phyloP scores from a whole-genome alignment of 768 basidiomycete genomes.

The Boletellus ananiceps region DNA sequence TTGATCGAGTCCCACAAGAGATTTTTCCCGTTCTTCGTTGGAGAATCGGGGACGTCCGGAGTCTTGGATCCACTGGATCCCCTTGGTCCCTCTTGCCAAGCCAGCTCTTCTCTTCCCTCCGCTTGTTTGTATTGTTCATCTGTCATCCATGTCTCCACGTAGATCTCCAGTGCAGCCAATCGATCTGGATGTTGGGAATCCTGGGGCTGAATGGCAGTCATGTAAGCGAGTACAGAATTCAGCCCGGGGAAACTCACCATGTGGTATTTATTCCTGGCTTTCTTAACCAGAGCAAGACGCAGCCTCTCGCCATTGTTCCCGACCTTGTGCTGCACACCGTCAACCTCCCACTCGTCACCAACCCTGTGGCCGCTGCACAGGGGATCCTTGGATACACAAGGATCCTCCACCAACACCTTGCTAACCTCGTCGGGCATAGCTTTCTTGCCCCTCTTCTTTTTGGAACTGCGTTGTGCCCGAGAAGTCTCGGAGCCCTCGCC shows the following conservation, averaged over 20 bases:
- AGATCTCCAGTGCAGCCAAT: constrained; percentile 61
- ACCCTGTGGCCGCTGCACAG: constrained; percentile 54
- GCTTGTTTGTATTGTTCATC: constrained; percentile 68
- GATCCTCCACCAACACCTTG: constrained; percentile 49
- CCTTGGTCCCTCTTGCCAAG: constrained; percentile 61
- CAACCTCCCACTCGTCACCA: constrained; percentile 74
- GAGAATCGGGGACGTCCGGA: constrained; percentile 37
- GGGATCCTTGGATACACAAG: constrained; percentile 43
- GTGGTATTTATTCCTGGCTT: constrained; percentile 59
- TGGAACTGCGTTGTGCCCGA: constrained; percentile 18
- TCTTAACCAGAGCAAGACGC: constrained; percentile 67
- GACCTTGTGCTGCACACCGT: constrained; percentile 68
- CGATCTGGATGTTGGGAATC: constrained; percentile 79
- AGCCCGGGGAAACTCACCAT: constrained; percentile 53
- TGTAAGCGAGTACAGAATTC: constrained; percentile 8
- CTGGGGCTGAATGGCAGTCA: constrained; percentile 48
- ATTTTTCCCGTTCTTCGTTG: constrained; percentile 51
- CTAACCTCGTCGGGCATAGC: constrained; percentile 36
- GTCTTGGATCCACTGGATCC: constrained; percentile 41
- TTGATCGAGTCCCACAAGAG: constrained; percentile 65
- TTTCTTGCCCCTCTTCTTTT: constrained; percentile 56
- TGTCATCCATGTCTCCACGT: constrained; percentile 74
- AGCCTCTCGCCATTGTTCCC: constrained; percentile 65
- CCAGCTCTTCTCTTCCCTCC: constrained; percentile 54
- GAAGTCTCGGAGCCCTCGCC: constrained; percentile 10